Percentiles rank a stretch among this genome's conserved stretches.
phyloP scores from a whole-genome alignment of 2,329 filamentous ascomycete genomes.

The Fusarium proliferatum region DNA sequence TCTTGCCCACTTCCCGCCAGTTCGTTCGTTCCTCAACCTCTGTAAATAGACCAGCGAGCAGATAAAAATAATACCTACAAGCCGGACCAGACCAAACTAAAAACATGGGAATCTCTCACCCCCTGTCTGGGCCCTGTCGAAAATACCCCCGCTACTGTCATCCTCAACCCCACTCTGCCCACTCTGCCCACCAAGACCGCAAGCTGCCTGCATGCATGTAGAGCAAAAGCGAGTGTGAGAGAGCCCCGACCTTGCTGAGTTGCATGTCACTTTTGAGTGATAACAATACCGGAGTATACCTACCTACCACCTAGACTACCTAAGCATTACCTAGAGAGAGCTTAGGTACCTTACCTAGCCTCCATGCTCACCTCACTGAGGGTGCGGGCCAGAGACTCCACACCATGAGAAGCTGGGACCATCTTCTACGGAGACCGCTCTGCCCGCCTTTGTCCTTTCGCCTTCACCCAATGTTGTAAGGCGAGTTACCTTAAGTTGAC shows the following conservation, averaged over 20 bases:
- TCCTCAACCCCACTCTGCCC: conserved; percentile 41
- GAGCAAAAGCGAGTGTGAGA: neutral
- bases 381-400: conserved; percentile 24
- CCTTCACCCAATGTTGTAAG: conserved; percentile 1
- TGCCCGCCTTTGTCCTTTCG: conserved; percentile 14
- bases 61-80: neutral
- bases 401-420: conserved; percentile 31
- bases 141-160: conserved; percentile 38
- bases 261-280: neutral
- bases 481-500: neutral
- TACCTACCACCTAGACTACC: neutral
- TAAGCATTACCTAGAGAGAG: conserved; percentile 15
- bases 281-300: neutral
- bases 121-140: conserved; percentile 22
- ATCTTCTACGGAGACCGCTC: conserved; percentile 35
- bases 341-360: neutral
- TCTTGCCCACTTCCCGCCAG: neutral
- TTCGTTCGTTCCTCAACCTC: neutral
- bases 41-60: neutral
- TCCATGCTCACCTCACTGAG: conserved; percentile 11
- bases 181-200: conserved; percentile 24
- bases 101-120: conserved; percentile 6
- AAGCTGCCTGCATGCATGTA: conserved; percentile 8
- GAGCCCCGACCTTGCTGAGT: neutral
- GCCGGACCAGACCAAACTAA: neutral